phyloP scores from a whole-genome alignment of 2,329 filamentous ascomycete species.

The Pseudopyricularia javanii region DNA sequence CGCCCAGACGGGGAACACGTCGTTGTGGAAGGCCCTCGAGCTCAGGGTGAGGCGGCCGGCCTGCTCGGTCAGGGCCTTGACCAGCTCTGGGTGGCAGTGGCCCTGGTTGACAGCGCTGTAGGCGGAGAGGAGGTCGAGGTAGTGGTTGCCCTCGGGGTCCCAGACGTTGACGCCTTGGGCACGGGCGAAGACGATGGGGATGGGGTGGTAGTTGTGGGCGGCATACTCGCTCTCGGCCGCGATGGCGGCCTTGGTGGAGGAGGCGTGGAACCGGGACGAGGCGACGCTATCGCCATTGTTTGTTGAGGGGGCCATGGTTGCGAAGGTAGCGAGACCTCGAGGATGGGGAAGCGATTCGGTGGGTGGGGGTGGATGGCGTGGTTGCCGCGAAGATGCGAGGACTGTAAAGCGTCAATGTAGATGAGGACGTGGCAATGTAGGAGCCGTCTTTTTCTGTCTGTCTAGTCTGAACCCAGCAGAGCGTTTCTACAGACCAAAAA shows the following conservation, averaged over 20 bases:
- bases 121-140: constrained; percentile 94
- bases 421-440: too few relatives aligned
- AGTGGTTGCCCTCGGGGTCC: constrained; percentile 92
- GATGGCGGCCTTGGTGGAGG: constrained; percentile 71
- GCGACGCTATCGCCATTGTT: constrained; percentile 20
- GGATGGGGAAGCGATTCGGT: background rate
- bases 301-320: constrained; percentile 33
- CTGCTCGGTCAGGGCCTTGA: constrained; percentile 83
- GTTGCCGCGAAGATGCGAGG: too few relatives aligned
- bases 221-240: constrained; percentile 70
- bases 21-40: constrained; percentile 93
- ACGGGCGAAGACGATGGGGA: constrained; percentile 83
- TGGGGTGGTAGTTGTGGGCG: constrained; percentile 97
- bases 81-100: constrained; percentile 91
- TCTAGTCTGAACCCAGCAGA: too few relatives aligned
- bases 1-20: constrained; percentile 93
- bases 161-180: constrained; percentile 82
- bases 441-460: too few relatives aligned
- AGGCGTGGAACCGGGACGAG: constrained; percentile 51
- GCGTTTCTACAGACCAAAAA: too few relatives aligned
- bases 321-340: background rate
- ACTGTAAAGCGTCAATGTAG: too few relatives aligned
- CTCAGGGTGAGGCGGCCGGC: constrained; percentile 81
- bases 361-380: too few relatives aligned
- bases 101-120: constrained; percentile 98